These are phyloP conservation scores for Nymphaea thermarum DNA, from an alignment of 164 flowering plant genomes.

Conservation along the genomic window DNA sequence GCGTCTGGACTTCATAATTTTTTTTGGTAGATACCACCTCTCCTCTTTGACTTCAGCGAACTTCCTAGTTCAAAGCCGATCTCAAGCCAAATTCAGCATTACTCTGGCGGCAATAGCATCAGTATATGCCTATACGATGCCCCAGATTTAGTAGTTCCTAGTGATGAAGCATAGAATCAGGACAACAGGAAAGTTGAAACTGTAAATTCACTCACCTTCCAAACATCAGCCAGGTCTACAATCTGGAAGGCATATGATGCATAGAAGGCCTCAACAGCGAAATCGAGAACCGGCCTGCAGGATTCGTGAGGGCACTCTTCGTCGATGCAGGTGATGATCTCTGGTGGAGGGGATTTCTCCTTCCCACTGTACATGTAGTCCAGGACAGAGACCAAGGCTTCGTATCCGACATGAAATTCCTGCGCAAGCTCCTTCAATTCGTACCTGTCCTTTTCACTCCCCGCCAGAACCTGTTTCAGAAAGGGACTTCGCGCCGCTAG, in stretches of 20 bases:
- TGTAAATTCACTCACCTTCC: neutral
- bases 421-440: slow-evolving; percentile 45
- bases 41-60: too few species aligned
- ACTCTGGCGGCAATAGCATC: too few species aligned
- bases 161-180: neutral
- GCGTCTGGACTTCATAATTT: too few species aligned
- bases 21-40: too few species aligned
- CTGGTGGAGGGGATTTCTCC: slow-evolving; percentile 27
- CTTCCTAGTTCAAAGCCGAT: too few species aligned
- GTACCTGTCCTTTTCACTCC: slow-evolving; percentile 15
- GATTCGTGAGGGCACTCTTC: slow-evolving; percentile 50
- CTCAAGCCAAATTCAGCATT: too few species aligned
- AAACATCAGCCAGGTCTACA: slow-evolving; percentile 30
- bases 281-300: slow-evolving; percentile 53
- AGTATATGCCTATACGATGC: neutral
- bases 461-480: slow-evolving; percentile 29
- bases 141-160: neutral
- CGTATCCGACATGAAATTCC: slow-evolving; percentile 46
- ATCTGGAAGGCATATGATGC: slow-evolving; percentile 44
- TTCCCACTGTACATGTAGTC: slow-evolving; percentile 57
- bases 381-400: slow-evolving; percentile 40
- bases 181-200: neutral
- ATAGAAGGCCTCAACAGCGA: slow-evolving; percentile 50
- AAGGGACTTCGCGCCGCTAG: slow-evolving; percentile 40
- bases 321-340: slow-evolving; percentile 50